phyloP scores from a whole-genome alignment of 2,329 filamentous ascomycete genomes.

The Cyphellophora attinorum region DNA sequence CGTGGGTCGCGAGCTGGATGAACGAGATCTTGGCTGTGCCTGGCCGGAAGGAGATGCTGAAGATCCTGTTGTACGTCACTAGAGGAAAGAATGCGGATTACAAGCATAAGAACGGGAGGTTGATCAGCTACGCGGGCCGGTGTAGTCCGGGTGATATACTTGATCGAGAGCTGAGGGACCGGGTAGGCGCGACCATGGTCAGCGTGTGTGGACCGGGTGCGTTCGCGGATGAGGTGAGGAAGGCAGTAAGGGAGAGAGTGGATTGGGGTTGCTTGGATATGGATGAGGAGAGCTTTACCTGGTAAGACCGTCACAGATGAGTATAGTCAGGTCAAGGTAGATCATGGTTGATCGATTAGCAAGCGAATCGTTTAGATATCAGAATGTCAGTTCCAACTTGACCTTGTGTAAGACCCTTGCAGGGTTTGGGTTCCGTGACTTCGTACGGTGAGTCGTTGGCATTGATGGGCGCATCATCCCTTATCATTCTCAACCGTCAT shows the following conservation, averaged over 20 bases:
- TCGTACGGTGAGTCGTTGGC: no score
- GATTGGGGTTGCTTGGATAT: slow-evolving; percentile 49
- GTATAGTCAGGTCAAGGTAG: no score
- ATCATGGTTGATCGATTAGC: no score
- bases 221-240: slow-evolving; percentile 52
- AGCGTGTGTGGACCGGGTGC: slow-evolving; percentile 55
- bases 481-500: no score
- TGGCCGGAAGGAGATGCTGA: slow-evolving; percentile 47
- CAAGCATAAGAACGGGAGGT: slow-evolving; percentile 44
- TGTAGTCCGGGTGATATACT: slow-evolving; percentile 47
- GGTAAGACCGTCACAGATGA: slow-evolving; percentile 30
- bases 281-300: slow-evolving; percentile 57
- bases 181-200: slow-evolving; percentile 51
- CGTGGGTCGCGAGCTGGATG: slow-evolving; percentile 59
- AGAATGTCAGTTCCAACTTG: no score
- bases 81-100: slow-evolving; percentile 47
- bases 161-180: slow-evolving; percentile 44
- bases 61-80: slow-evolving; percentile 54
- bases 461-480: no score
- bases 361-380: no score
- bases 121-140: slow-evolving; percentile 54
- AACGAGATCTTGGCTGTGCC: slow-evolving; percentile 53
- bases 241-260: slow-evolving; percentile 41
- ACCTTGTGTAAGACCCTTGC: no score
- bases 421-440: no score